Conservation (phyloP, 345 rosid species). For the Viola odorata region DNA sequence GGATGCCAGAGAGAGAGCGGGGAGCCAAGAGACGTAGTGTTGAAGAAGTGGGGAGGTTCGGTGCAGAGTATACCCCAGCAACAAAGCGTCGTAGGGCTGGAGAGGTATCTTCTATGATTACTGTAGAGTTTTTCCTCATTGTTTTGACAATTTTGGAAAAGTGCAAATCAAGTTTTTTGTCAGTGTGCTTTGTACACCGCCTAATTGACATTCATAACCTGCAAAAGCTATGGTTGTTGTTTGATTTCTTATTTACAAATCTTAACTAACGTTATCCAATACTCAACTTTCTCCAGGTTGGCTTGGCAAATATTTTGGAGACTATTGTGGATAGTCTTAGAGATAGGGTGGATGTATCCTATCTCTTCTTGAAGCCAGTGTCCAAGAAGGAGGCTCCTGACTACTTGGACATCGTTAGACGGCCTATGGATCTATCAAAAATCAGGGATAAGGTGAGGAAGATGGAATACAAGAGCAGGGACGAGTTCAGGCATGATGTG, state of each 20-base stretch:
- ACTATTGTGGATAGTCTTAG: conserved; percentile 62
- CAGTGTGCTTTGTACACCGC: too few species aligned
- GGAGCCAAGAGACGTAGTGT: conserved; percentile 52
- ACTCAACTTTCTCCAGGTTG: conserved; percentile 47
- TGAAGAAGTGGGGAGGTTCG: conserved; percentile 38
- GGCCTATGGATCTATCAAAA: conserved; percentile 89
- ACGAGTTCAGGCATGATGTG: conserved; percentile 78
- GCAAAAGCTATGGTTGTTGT: neutral
- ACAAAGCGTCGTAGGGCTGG: conserved; percentile 90
- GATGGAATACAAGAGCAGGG: conserved; percentile 66
- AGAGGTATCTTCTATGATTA: conserved; percentile 48
- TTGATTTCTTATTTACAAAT: neutral
- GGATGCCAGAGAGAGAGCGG: conserved; percentile 60
- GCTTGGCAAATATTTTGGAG: conserved; percentile 75
- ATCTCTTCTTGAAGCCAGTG: conserved; percentile 84
- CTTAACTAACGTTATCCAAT: neutral
- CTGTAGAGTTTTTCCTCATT: too few species aligned
- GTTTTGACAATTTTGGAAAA: too few species aligned
- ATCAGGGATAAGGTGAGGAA: conserved; percentile 78
- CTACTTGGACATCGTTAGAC: conserved; percentile 47
- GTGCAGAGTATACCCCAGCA: conserved; percentile 52
- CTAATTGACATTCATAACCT: neutral
- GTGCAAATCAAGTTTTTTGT: too few species aligned
- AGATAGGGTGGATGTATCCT: conserved; percentile 55
- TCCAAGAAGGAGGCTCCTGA: conserved; percentile 91